A percentile compares a stretch with the other conserved stretches of the same genome.
Evolutionary conservation across 768 basidiomycete genomes (phyloP).

Genomic region (Phanerodontia chrysosporium): DNA sequence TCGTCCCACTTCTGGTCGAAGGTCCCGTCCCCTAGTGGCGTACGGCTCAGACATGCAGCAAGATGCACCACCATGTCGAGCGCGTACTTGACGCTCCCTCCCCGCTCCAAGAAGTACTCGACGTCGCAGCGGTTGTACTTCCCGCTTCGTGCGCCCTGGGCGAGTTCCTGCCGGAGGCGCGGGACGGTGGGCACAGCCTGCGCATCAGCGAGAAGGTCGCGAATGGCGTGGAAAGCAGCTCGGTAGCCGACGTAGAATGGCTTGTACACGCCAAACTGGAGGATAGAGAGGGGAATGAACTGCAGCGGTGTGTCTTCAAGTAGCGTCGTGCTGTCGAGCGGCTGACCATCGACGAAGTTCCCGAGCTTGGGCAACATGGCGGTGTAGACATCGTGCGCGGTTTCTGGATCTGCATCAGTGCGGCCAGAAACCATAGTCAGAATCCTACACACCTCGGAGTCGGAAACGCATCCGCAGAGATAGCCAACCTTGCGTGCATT

Average conservation of each 20-base stretch:
- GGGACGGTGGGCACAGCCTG: background rate
- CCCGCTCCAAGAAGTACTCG: conserved; percentile 8
- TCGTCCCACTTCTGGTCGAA: conserved; percentile 10
- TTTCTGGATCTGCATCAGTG: conserved; percentile 2
- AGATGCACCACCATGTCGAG: conserved; percentile 10
- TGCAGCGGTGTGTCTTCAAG: conserved; percentile 5
- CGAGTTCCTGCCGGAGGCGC: conserved; percentile 3
- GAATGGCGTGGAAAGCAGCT: conserved; percentile 7
- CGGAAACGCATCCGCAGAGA: conserved; percentile 12
- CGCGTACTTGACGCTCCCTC: conserved; percentile 8
- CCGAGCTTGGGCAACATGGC: conserved; percentile 1
- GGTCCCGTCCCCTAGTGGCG: conserved; percentile 10
- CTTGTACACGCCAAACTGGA: conserved; percentile 6
- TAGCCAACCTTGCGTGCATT: conserved; percentile 7
- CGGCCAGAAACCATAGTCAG: background rate
- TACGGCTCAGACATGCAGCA: conserved; percentile 9
- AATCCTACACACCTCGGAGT: conserved; percentile 5
- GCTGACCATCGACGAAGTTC: conserved; percentile 1
- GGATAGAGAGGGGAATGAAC: conserved; percentile 5
- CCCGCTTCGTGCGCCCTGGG: background rate
- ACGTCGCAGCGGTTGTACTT: background rate
- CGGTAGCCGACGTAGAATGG: conserved; percentile 10
- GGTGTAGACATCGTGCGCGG: conserved; percentile 1
- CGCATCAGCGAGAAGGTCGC: background rate
- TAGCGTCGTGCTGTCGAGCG: background rate